Evolutionary conservation across 148 eudicot species (phyloP), one percentile per base, ranked within the genome.

Genomic region (Rhododendron vialii): DNA sequence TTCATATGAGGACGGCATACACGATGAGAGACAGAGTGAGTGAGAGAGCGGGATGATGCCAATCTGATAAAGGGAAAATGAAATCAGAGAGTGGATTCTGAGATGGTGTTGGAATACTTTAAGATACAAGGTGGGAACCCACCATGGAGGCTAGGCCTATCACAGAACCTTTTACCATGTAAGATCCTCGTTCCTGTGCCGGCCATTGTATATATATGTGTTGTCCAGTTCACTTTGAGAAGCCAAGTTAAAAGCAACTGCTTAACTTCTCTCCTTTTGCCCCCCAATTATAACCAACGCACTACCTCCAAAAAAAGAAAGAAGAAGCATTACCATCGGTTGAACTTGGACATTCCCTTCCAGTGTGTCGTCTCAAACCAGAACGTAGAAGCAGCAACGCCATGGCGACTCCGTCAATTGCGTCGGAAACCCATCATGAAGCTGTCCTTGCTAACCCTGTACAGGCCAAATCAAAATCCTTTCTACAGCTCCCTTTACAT

Each of bases 81-180:
- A 35, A 85, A 48, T 63, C 55, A 67, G 17, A 75, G 57, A 88
- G 83, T 79, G 84, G 77, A 87, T 38, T 26, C 38, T 38, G 82
- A 83, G 90, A 51, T 59, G 76, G 86, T 87, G 86, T 79, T 73
- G 80, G 86, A 85, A 84, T 86, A 73, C 65, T 84, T 83, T 83
- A 45, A 78, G 43, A 86, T 10, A 28, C 67, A 73, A 88, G 69
- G 89, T 88, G 90, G 90, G 91, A 86, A 76, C 94, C 90, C 91
- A 90, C 91, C 92, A 88, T 41, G 61, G 85, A 82, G 87, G 74
- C 17, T 74, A 92, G 87, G 87, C 91, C 85, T 80, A 88, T 84
- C 79, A 61, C 12, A 85, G 82, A 80, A 71, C 63, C 86, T 87
- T 51, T 86, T 88, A 84, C 78, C 85, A 73, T 50, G 35, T 20